Evolutionary conservation across 2,329 filamentous ascomycete genomes (phyloP).

Genomic region (Thielaviopsis populi): DNA sequence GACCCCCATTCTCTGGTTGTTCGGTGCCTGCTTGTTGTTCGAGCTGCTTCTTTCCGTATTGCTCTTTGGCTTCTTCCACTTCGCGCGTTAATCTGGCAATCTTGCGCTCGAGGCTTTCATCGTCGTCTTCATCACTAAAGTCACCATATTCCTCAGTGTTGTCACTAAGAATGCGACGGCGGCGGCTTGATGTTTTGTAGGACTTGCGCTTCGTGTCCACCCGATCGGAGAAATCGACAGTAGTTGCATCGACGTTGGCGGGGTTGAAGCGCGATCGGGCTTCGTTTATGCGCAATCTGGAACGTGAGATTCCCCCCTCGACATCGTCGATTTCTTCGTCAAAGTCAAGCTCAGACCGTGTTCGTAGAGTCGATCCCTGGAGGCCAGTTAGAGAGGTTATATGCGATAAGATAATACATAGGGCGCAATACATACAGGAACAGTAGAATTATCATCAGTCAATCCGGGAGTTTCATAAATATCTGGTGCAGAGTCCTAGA

Average conservation of each 20-base stretch:
- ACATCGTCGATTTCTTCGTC: slow-evolving; percentile 49
- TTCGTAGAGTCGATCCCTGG: slow-evolving; percentile 40
- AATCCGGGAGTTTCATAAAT: slow-evolving; percentile 94
- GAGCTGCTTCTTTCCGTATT: slow-evolving; percentile 41
- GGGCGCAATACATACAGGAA: slow-evolving; percentile 43
- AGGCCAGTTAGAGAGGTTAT: background rate
- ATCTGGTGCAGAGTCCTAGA: slow-evolving; percentile 76
- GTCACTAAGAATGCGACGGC: slow-evolving; percentile 46
- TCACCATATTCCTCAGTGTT: slow-evolving; percentile 56
- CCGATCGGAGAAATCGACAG: slow-evolving; percentile 81
- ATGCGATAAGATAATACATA: background rate
- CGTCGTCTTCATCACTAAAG: slow-evolving; percentile 54
- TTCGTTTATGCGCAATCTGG: slow-evolving; percentile 59
- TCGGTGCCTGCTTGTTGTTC: slow-evolving; percentile 31
- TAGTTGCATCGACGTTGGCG: slow-evolving; percentile 56
- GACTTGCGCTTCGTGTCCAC: slow-evolving; percentile 69
- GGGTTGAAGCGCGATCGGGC: slow-evolving; percentile 70
- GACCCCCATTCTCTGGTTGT: slow-evolving; percentile 28
- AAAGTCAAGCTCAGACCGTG: slow-evolving; percentile 47
- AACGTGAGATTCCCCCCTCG: slow-evolving; percentile 54
- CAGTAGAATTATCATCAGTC: slow-evolving; percentile 75
- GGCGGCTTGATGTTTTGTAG: slow-evolving; percentile 60
- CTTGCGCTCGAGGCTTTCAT: slow-evolving; percentile 59
- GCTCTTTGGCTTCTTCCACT: slow-evolving; percentile 55
- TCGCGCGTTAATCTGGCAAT: slow-evolving; percentile 73